phyloP scores from a whole-genome alignment of 148 eudicot genomes.

The Rhododendron griersonianum region DNA sequence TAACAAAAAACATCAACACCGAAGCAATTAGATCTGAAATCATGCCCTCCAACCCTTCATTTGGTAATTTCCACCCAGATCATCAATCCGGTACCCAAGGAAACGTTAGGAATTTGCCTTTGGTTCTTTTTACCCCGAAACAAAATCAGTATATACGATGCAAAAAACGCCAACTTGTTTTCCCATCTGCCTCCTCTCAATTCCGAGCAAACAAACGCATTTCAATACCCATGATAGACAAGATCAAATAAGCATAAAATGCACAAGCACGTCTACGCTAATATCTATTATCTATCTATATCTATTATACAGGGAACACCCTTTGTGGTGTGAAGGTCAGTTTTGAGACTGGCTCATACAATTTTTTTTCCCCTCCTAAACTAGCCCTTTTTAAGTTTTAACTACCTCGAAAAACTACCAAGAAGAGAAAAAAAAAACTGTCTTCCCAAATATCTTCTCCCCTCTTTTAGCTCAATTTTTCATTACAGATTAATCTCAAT shows the following conservation, averaged over 20 bases:
- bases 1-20: neutral
- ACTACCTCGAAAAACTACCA: neutral
- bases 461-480: neutral
- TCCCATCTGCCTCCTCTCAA: neutral
- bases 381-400: neutral
- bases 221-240: neutral
- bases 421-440: neutral
- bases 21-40: neutral
- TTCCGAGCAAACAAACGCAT: slow-evolving; percentile 14
- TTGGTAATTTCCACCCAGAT: neutral
- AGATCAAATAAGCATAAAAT: neutral
- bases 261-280: neutral
- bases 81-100: neutral
- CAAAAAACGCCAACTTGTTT: neutral
- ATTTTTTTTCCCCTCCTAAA: neutral
- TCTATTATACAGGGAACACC: neutral
- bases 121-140: neutral
- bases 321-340: neutral
- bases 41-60: neutral
- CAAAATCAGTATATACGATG: too few relatives aligned
- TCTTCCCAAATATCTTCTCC: neutral
- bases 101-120: neutral
- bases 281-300: neutral
- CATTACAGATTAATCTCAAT: neutral
- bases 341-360: neutral